phyloP scores from a whole-genome alignment of 441 rosid species.

The Erysimum pusillum region DNA sequence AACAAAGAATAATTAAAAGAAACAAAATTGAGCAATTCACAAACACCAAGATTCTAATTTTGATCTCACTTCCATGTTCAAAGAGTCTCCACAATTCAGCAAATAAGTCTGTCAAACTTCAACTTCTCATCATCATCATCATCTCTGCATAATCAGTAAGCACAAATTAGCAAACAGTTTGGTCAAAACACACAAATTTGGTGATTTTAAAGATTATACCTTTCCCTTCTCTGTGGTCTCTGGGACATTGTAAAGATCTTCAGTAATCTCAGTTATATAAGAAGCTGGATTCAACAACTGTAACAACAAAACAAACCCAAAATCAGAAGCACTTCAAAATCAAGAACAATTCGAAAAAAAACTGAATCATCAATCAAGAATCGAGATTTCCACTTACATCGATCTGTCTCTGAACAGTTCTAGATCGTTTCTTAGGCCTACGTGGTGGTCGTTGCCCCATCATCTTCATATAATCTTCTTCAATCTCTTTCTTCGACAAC shows the following conservation, averaged over 20 bases:
- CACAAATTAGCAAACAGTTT: neutral
- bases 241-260: slow-evolving; percentile 67
- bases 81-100: slow-evolving; percentile 20
- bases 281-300: slow-evolving; percentile 72
- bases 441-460: slow-evolving; percentile 63
- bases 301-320: slow-evolving; percentile 1
- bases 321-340: slow-evolving; percentile 12
- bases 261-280: slow-evolving; percentile 67
- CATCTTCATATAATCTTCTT: slow-evolving; percentile 69
- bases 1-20: slow-evolving; percentile 9
- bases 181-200: neutral
- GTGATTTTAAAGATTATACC: slow-evolving; percentile 46
- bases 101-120: neutral
- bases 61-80: slow-evolving; percentile 6
- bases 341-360: neutral
- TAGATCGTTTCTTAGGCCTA: slow-evolving; percentile 75
- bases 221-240: slow-evolving; percentile 63
- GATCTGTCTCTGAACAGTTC: slow-evolving; percentile 64
- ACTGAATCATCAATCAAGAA: too few species aligned
- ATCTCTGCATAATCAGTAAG: slow-evolving; percentile 30
- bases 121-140: slow-evolving; percentile 14
- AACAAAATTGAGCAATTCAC: slow-evolving; percentile 14
- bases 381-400: slow-evolving; percentile 57
- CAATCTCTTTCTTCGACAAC: slow-evolving; percentile 70
- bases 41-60: slow-evolving; percentile 6